Base-by-base conservation (phyloP, 2,329 filamentous ascomycete species). In the Colletotrichum trifolii region DNA sequence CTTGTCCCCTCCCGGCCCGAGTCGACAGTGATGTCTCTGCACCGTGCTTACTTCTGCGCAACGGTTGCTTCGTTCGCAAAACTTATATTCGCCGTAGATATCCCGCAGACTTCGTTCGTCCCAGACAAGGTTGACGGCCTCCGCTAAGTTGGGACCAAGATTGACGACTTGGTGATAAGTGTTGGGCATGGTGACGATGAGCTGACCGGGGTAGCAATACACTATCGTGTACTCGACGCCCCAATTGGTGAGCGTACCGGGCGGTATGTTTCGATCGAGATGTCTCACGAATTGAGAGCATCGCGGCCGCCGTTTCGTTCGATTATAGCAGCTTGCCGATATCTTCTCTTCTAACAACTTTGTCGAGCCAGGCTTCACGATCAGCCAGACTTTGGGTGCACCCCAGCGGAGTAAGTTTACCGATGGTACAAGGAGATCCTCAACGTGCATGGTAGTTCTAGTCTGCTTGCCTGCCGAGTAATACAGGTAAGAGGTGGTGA, bases 111-210 rank as follows among this genome's bases (percentile, higher is more conserved):
- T 25, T 25, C 4, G 25, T 25, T 25, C 25, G 25, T 25, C 25
- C 25, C 25, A 25, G 25, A 25, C 25, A 25, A 25, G 25, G 25
- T 53, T 53, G 15, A 38, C 15, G 10, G 36, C 25, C 13, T 53
- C 50, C 2, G 50, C 50, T 4, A 40, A 8, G n/a, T 53, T 53
- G 15, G 17, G 13, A 9, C 50, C 50, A 4, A 53, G 15, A 13
- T 53, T 53, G 9, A 53, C 35, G n/a, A 53, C 50, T 38, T 53
- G 50, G 40, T 53, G 50, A 15, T 53, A 53, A 2, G 50, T 53
- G 17, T 33, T 11, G 5, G 50, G 50, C 36, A 53, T 39, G 5
- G 50, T 53, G 7, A 53, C 35, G 15, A 53, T 40, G 35, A 53
- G 36, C 17, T 53, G 17, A 9, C 50, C 50, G 33, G 50, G 35